phyloP scores from a whole-genome alignment of 1,284 basidiomycete genomes.

The Fomitopsis betulina region DNA sequence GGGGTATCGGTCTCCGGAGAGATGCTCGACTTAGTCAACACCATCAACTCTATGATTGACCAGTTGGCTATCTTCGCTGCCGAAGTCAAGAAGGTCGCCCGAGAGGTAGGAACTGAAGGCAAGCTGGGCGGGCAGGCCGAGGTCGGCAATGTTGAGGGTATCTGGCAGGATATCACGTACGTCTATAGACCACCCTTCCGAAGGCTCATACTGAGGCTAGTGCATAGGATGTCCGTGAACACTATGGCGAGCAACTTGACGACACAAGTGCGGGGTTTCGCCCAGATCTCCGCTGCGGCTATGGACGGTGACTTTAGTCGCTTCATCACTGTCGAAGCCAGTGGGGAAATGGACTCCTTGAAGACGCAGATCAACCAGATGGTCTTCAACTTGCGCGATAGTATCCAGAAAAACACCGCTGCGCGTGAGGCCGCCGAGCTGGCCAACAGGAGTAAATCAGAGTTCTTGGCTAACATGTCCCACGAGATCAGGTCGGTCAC shows the following conservation, averaged over 20 bases:
- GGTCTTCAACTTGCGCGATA: constrained; percentile 97
- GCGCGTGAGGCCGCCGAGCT: constrained; percentile 97
- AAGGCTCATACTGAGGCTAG: background rate
- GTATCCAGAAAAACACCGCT: constrained; percentile 98
- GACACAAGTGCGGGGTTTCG: constrained; percentile 98
- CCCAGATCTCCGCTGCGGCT: constrained; percentile 97
- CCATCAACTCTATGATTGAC: constrained; percentile 96
- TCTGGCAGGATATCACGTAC: constrained; percentile 98
- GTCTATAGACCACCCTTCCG: constrained; percentile 28
- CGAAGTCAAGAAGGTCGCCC: constrained; percentile 93
- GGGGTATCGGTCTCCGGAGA: constrained; percentile 94
- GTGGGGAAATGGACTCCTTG: constrained; percentile 98
- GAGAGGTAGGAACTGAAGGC: constrained; percentile 94
- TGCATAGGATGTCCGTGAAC: constrained; percentile 76
- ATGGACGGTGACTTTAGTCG: constrained; percentile 99
- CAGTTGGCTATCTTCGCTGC: constrained; percentile 91
- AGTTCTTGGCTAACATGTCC: constrained; percentile 98
- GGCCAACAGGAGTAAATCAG: constrained; percentile 94
- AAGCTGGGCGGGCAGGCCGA: constrained; percentile 97
- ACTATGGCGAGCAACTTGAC: constrained; percentile 97
- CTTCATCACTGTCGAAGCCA: constrained; percentile 98
- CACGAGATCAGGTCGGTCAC: constrained; percentile 82
- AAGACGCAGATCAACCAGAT: constrained; percentile 99
- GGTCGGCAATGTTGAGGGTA: constrained; percentile 95
- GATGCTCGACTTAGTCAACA: constrained; percentile 91